A percentile compares a stretch with the other conserved stretches of the same genome.
These are phyloP conservation scores for Mariannaea elegans DNA, from an alignment of 2,329 filamentous ascomycete genomes.

Conservation along the genomic window DNA sequence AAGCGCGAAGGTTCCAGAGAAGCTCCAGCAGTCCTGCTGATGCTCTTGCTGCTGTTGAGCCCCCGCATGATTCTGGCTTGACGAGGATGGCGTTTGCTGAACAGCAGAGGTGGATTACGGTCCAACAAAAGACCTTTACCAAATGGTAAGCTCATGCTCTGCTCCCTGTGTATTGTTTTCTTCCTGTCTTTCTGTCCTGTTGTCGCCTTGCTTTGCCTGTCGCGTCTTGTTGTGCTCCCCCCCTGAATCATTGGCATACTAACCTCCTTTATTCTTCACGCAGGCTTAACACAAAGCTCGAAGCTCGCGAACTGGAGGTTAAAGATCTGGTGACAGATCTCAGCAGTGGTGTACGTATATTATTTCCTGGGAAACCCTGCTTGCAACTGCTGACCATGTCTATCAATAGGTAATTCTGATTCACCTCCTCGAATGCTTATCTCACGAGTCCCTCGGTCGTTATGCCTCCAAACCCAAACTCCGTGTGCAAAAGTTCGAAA, in stretches of 20 bases:
- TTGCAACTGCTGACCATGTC: conserved; percentile 28
- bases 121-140: conserved; percentile 99
- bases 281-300: conserved; percentile 96
- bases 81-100: conserved; percentile 71
- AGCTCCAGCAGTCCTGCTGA: conserved; percentile 50
- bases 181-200: neutral
- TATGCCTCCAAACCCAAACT: conserved; percentile 97
- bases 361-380: neutral
- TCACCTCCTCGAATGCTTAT: conserved; percentile 95
- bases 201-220: neutral
- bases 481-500: conserved; percentile 96
- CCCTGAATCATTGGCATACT: neutral
- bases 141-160: conserved; percentile 72
- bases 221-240: conserved; percentile 7
- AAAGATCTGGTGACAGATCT: conserved; percentile 89
- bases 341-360: conserved; percentile 85
- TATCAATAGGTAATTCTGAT: conserved; percentile 82
- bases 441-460: conserved; percentile 91
- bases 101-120: conserved; percentile 75
- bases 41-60: conserved; percentile 56
- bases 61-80: conserved; percentile 59
- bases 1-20: conserved; percentile 40
- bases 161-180: neutral
- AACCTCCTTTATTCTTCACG: conserved; percentile 15
- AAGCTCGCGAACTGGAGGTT: conserved; percentile 79